phyloP scores from a whole-genome alignment of 805 yeast species.

The Ogataea neopini region DNA sequence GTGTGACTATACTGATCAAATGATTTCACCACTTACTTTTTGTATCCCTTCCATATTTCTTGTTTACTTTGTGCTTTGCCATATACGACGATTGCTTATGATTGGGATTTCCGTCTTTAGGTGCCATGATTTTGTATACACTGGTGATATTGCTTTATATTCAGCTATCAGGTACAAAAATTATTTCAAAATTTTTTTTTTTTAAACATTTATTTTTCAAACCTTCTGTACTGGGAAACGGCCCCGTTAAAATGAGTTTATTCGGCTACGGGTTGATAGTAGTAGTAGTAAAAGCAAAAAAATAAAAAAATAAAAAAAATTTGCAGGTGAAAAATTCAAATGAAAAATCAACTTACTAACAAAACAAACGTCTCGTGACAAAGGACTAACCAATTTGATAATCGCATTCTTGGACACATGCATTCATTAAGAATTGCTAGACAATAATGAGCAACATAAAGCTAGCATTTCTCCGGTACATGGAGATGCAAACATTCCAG shows the following conservation, averaged over 20 bases:
- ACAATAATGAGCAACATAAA: slow-evolving; percentile 26
- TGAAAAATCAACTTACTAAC: slow-evolving; percentile 1
- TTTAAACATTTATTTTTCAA: not conserved
- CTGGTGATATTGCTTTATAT: not conserved
- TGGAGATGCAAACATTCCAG: slow-evolving; percentile 25
- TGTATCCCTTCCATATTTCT: slow-evolving; percentile 30
- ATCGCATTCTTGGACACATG: not conserved
- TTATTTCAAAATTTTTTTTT: not conserved
- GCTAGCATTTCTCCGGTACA: slow-evolving; percentile 29
- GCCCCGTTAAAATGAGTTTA: not conserved
- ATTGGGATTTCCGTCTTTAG: not conserved
- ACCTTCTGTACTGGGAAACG: not conserved
- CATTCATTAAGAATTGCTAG: not conserved
- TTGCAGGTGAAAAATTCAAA: not conserved
- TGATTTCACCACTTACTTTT: slow-evolving; percentile 23
- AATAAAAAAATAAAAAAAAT: not conserved
- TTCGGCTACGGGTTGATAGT: not conserved
- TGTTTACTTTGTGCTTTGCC: slow-evolving; percentile 3
- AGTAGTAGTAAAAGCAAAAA: not conserved
- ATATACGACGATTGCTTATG: not conserved
- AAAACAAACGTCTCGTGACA: not conserved
- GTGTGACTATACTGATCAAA: too few relatives aligned
- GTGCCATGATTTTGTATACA: not conserved
- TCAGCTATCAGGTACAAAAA: not conserved
- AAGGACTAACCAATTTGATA: not conserved